Base-by-base conservation (phyloP, 2,329 filamentous ascomycete species). In the Nothopassalora personata region DNA sequence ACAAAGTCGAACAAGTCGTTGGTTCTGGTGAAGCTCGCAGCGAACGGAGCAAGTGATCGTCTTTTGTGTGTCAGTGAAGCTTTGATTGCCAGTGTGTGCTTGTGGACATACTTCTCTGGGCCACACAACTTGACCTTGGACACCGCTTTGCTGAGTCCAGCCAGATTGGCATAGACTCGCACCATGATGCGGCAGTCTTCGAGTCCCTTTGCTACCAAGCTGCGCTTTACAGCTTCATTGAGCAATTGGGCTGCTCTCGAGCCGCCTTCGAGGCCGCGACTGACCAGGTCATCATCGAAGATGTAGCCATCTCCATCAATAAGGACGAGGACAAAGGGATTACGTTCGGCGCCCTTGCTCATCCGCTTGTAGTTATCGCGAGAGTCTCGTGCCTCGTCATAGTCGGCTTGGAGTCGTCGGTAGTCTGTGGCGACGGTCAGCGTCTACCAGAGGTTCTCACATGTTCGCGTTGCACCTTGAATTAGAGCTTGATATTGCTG, bases 241-340 rank as follows among this genome's bases (percentile, higher is more conserved):
- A 86, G 72, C 51, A 80, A 72, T 4, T 79, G 77, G 1, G 83
- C 84, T 18, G 83, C 84, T 55, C 72, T 76, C 56, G 79, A 76
- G 4, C 85, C 85, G 13, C 84, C 85, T 43, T 77, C 74, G 1
- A 62, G 59, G 23, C 70, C 68, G 8, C 57, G 61, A 52, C 61
- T 64, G 43, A 72, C 61, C 0, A 73, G 62, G 34, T 68, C 64
- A 36, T 73, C 70, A 47, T 71, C 64, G 55, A 74, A 74, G 31
- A 80, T 66, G 65, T 86, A 86, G 51, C 81, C 82, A 70, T 87
- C 83, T 19, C 83, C 85, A 58, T 87, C 84, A 11, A 87, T 73
- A 0, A 87, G 73, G 6, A 87, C 80, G 1, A 87, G 74, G 1
- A 83, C 82, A 64, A 86, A 87, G 0, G 83, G 80, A 60, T 82